Percentiles rank a stretch among this genome's conserved stretches.
Conservation (phyloP, 805 yeast species). For the Groenewaldozyma tartarivorans region DNA sequence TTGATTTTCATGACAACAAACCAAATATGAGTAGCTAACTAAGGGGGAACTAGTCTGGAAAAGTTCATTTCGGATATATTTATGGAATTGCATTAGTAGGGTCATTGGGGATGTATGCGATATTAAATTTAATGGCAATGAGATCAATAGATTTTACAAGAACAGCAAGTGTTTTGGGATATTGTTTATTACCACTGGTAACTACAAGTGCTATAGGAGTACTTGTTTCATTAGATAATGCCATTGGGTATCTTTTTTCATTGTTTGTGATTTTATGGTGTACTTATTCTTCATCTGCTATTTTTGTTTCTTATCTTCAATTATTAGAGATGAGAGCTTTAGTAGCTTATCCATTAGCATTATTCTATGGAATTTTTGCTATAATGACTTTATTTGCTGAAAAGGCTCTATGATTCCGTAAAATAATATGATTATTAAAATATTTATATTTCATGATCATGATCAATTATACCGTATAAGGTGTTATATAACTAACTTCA, state of each 20-base stretch:
- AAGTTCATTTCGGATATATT: conserved; percentile 92
- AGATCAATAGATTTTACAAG: conserved; percentile 40
- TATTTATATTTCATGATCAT: too few species aligned
- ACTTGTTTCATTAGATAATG: conserved; percentile 55
- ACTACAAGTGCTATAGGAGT: conserved; percentile 65
- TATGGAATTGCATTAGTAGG: conserved; percentile 95
- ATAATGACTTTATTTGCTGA: conserved; percentile 84
- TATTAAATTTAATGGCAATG: conserved; percentile 78
- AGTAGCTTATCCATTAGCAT: conserved; percentile 85
- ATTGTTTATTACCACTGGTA: conserved; percentile 85
- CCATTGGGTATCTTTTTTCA: conserved; percentile 62
- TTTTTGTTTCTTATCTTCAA: conserved; percentile 77
- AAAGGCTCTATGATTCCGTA: conserved; percentile 9
- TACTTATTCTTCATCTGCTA: conserved; percentile 86
- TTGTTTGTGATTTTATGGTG: conserved; percentile 75
- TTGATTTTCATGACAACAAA: too few species aligned
- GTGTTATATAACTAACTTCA: too few species aligned
- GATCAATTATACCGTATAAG: too few species aligned
- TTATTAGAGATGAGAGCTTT: conserved; percentile 78
- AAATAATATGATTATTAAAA: too few species aligned
- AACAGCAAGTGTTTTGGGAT: conserved; percentile 88
- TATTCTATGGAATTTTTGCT: conserved; percentile 91
- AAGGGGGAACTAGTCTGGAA: conserved; percentile 55
- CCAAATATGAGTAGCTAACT: too few species aligned
- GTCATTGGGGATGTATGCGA: conserved; percentile 68